These are phyloP conservation scores for Avena eriantha DNA, from an alignment of 176 grass and related monocot genomes.

Conservation along the genomic window DNA sequence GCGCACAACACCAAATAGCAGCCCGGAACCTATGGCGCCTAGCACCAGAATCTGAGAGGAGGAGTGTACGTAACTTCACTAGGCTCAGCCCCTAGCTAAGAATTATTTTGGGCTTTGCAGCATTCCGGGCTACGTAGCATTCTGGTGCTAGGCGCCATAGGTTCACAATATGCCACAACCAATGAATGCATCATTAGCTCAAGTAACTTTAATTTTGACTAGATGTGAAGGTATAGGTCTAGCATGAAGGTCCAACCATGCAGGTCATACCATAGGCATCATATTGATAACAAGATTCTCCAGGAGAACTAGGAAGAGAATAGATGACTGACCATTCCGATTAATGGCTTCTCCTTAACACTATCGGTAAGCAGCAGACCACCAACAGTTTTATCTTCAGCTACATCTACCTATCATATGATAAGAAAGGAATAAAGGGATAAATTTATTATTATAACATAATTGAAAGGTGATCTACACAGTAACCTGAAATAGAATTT, in stretches of 20 bases:
- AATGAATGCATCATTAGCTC: neutral
- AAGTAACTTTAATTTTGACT: neutral
- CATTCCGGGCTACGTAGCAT: no score
- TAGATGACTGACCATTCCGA: slow-evolving; percentile 64
- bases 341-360: slow-evolving; percentile 76
- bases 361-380: slow-evolving; percentile 70
- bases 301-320: slow-evolving; percentile 10
- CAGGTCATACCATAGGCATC: neutral
- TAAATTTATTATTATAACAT: neutral
- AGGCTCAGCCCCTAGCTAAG: no score
- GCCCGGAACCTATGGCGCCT: no score
- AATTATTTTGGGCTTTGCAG: no score
- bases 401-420: slow-evolving; percentile 6
- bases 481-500: neutral
- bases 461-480: neutral
- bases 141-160: no score
- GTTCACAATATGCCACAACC: no score
- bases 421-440: neutral
- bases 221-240: neutral
- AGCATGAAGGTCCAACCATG: slow-evolving; percentile 15
- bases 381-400: slow-evolving; percentile 73
- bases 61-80: no score
- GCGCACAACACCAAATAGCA: no score
- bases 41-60: no score
- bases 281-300: neutral